phyloP scores from a whole-genome alignment of 2,329 filamentous ascomycete genomes.

The Coleophoma eucalyptorum region DNA sequence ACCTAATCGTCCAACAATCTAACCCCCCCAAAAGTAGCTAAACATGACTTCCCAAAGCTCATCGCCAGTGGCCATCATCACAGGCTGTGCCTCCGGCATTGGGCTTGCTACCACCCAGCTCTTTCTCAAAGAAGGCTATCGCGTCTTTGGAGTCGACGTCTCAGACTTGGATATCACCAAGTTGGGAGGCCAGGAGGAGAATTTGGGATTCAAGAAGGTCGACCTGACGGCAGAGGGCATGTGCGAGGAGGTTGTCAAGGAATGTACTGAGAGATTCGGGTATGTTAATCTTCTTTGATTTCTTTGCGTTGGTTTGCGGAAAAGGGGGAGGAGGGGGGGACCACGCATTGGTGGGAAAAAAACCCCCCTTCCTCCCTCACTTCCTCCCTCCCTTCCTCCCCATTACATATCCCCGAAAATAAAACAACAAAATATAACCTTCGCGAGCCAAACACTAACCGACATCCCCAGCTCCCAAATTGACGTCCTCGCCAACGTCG shows the following conservation, averaged over 20 bases:
- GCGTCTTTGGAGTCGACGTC: conserved; percentile 28
- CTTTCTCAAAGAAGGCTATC: conserved; percentile 26
- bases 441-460: too few species aligned
- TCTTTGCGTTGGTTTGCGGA: not conserved
- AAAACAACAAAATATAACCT: too few species aligned
- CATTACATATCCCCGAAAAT: too few species aligned
- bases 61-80: conserved; percentile 22
- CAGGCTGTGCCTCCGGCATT: conserved; percentile 29
- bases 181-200: conserved; percentile 10
- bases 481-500: conserved; percentile 41
- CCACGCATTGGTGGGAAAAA: not conserved
- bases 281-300: conserved; percentile 3
- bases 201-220: conserved; percentile 29
- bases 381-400: too few species aligned
- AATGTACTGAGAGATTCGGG: conserved; percentile 25
- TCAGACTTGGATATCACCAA: conserved; percentile 26
- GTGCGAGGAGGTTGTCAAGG: conserved; percentile 28
- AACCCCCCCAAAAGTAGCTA: not conserved
- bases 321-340: not conserved
- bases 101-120: conserved; percentile 29
- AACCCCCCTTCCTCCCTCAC: too few species aligned
- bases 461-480: conserved; percentile 18
- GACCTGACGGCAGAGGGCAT: conserved; percentile 26
- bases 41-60: not conserved
- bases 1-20: too few species aligned